A percentile compares a stretch with the other conserved stretches of the same genome.
Conservation (phyloP, 495 filamentous ascomycete genomes). For the Tuber brumale region DNA sequence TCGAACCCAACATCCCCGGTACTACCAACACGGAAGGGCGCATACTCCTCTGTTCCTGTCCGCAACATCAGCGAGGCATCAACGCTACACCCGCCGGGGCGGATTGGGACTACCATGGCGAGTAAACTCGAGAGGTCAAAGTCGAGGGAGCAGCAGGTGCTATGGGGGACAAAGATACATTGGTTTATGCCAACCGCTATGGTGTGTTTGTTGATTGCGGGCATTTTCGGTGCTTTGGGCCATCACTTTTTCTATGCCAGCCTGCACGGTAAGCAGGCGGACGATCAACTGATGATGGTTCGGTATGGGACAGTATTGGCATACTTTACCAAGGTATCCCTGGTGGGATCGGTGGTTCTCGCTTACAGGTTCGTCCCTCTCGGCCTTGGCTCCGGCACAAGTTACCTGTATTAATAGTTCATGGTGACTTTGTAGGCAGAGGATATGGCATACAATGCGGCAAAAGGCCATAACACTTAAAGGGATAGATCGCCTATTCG, state of each 20-base stretch:
- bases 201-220: slow-evolving; percentile 40
- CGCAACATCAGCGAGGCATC: slow-evolving; percentile 15
- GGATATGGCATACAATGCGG: slow-evolving; percentile 45
- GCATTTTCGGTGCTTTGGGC: slow-evolving; percentile 41
- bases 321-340: slow-evolving; percentile 44
- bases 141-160: slow-evolving; percentile 23
- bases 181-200: slow-evolving; percentile 44
- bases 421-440: slow-evolving; percentile 37
- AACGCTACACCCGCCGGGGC: slow-evolving; percentile 9
- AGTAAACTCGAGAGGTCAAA: slow-evolving; percentile 15
- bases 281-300: slow-evolving; percentile 42
- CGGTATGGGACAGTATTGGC: slow-evolving; percentile 45
- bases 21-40: slow-evolving; percentile 5
- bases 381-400: background rate
- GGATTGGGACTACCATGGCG: slow-evolving; percentile 8
- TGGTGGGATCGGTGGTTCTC: slow-evolving; percentile 44
- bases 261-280: slow-evolving; percentile 42
- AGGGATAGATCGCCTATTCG: slow-evolving; percentile 44
- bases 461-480: slow-evolving; percentile 42
- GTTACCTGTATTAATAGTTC: slow-evolving; percentile 4
- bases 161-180: slow-evolving; percentile 44
- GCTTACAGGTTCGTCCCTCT: slow-evolving; percentile 36
- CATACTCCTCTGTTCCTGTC: slow-evolving; percentile 11
- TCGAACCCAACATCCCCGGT: slow-evolving; percentile 11
- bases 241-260: slow-evolving; percentile 45